These are phyloP conservation scores for Globisporangium paddicum DNA, from an alignment of 352 stramenopile species.

Conservation along the genomic window DNA sequence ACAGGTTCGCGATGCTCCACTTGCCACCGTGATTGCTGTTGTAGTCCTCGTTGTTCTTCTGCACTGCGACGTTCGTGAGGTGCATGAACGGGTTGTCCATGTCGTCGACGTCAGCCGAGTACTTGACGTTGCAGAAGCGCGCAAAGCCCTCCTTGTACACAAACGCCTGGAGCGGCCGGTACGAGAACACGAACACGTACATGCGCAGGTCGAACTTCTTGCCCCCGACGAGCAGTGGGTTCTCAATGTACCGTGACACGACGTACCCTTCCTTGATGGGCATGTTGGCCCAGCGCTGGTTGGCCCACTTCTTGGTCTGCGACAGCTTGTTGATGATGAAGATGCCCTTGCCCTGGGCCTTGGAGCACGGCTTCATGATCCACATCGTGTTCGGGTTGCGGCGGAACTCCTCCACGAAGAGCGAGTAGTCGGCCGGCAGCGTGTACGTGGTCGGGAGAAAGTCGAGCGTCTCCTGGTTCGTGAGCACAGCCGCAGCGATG, in stretches of 20 bases:
- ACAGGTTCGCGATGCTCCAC: conserved; percentile 86
- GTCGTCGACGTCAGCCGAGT: conserved; percentile 72
- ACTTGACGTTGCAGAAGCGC: conserved; percentile 91
- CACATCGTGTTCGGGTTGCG: conserved; percentile 86
- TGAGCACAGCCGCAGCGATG: background rate
- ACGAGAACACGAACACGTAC: conserved; percentile 91
- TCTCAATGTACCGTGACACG: conserved; percentile 88
- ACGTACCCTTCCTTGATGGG: conserved; percentile 85
- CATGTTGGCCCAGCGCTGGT: conserved; percentile 58
- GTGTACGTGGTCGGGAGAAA: conserved; percentile 92
- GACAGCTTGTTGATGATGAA: conserved; percentile 93
- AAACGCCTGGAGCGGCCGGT: conserved; percentile 72
- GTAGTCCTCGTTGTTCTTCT: conserved; percentile 91
- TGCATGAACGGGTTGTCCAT: conserved; percentile 92
- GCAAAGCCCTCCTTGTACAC: conserved; percentile 89
- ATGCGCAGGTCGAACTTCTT: conserved; percentile 94
- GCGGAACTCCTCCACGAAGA: conserved; percentile 91
- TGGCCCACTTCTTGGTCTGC: conserved; percentile 90
- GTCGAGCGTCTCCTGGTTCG: conserved; percentile 27
- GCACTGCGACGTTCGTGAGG: conserved; percentile 87
- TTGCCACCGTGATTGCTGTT: conserved; percentile 89
- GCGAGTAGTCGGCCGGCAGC: conserved; percentile 89
- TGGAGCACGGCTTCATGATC: conserved; percentile 94
- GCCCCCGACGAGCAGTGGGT: conserved; percentile 86
- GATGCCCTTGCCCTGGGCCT: conserved; percentile 90